phyloP scores from a whole-genome alignment of 179 eudicot genomes.

The Patellifolia procumbens region DNA sequence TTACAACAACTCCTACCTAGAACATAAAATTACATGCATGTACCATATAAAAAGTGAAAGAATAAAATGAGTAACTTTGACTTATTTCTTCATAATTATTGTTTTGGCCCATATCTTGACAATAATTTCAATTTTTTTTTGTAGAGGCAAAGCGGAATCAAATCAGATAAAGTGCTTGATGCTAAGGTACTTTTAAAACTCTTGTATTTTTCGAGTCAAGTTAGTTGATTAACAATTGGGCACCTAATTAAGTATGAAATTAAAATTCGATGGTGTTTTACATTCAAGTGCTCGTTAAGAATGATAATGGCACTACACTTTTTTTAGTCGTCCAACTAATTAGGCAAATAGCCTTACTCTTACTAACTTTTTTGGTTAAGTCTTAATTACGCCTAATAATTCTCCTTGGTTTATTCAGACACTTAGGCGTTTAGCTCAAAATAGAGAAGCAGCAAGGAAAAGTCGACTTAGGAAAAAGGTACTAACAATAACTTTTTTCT shows the following conservation, averaged over 20 bases:
- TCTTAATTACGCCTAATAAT: slow-evolving; percentile 25
- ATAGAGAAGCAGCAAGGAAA: slow-evolving; percentile 96
- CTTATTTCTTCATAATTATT: neutral
- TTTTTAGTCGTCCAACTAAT: neutral
- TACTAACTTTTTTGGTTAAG: neutral
- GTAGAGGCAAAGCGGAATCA: slow-evolving; percentile 67
- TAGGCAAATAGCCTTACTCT: neutral
- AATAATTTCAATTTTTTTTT: neutral
- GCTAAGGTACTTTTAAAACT: slow-evolving; percentile 57
- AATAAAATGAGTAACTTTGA: neutral
- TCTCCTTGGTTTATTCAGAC: slow-evolving; percentile 43
- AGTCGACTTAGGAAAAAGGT: slow-evolving; percentile 97
- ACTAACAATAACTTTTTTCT: neutral
- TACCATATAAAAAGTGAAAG: too few relatives aligned
- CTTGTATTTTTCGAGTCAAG: too few relatives aligned
- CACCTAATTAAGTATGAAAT: neutral
- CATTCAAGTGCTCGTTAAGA: neutral
- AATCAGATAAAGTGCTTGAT: slow-evolving; percentile 75
- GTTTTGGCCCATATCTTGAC: neutral
- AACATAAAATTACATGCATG: slow-evolving; percentile 1
- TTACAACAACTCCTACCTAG: slow-evolving; percentile 2
- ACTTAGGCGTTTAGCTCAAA: slow-evolving; percentile 88
- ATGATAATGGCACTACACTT: too few relatives aligned
- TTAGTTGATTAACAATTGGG: neutral
- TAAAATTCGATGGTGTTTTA: neutral